A percentile compares a stretch with the other conserved stretches of the same genome.
Conservation (phyloP, 2,329 filamentous ascomycete species). For the Alternaria sp. region DNA sequence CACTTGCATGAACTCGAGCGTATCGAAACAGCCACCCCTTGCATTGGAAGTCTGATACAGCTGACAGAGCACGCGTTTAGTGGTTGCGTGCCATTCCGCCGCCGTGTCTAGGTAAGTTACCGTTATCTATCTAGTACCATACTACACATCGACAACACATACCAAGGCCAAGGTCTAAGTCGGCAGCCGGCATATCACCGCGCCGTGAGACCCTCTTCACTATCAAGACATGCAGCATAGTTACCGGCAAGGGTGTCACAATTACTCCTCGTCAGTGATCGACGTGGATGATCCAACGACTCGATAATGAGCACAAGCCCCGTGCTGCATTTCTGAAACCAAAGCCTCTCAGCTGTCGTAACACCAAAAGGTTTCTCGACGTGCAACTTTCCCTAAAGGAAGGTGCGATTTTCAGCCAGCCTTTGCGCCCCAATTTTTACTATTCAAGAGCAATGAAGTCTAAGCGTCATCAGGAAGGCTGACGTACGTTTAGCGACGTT, state of each 20-base stretch:
- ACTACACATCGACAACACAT: neutral
- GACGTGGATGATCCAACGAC: neutral
- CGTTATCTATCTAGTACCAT: neutral
- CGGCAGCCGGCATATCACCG: neutral
- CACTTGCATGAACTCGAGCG: neutral
- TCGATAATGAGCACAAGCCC: neutral
- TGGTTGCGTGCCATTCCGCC: neutral
- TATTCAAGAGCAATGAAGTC: neutral
- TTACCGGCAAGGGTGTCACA: neutral
- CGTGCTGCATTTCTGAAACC: constrained; percentile 3
- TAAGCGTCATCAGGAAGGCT: constrained; percentile 23
- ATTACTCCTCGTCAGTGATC: neutral
- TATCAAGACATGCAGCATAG: neutral
- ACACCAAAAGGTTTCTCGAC: neutral
- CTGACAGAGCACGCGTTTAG: constrained; percentile 1
- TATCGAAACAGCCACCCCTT: constrained; percentile 11
- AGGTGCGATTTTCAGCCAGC: neutral
- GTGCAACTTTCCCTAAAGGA: neutral
- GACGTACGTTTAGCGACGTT: constrained; percentile 11
- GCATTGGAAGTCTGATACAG: neutral
- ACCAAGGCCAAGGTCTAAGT: neutral
- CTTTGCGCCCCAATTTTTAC: constrained; percentile 2
- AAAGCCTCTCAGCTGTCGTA: neutral
- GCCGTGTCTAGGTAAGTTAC: neutral
- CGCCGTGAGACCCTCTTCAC: constrained; percentile 5